These are phyloP conservation scores for Talaromyces sp. DNA, from an alignment of 2,329 filamentous ascomycete species.

Conservation along the genomic window DNA sequence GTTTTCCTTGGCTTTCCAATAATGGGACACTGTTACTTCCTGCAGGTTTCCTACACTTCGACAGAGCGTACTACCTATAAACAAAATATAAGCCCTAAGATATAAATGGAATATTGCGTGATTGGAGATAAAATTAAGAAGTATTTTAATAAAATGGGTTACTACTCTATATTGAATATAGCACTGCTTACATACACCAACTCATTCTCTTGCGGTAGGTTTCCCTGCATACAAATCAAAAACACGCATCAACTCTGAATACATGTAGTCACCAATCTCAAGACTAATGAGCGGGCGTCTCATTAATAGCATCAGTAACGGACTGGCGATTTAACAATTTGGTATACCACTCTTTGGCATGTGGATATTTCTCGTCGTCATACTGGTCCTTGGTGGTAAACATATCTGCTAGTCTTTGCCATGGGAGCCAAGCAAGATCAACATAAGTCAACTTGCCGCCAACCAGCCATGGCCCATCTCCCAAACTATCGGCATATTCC, in stretches of 20 bases:
- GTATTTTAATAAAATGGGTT: too few relatives aligned
- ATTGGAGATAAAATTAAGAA: too few relatives aligned
- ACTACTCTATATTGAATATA: too few relatives aligned
- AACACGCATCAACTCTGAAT: neutral
- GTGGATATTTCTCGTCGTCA: neutral
- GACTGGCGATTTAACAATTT: neutral
- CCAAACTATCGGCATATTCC: neutral
- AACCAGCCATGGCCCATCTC: slow-evolving; percentile 25
- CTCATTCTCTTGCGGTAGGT: neutral
- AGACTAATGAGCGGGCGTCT: neutral
- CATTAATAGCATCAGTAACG: neutral
- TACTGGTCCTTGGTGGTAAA: neutral
- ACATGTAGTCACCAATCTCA: neutral
- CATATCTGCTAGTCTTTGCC: slow-evolving; percentile 5
- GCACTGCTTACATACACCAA: too few relatives aligned
- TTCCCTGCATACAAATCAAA: neutral
- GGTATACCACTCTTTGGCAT: neutral
- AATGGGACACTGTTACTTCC: neutral
- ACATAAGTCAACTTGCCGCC: slow-evolving; percentile 3
- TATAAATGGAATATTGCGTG: neutral
- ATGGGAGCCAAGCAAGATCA: slow-evolving; percentile 8
- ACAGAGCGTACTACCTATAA: too few relatives aligned
- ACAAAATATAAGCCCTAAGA: neutral
- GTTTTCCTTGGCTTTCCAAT: neutral
- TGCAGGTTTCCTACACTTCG: neutral